Evolutionary conservation across 2,329 filamentous ascomycete species (phyloP), one percentile per base, ranked within the genome.

Genomic region (Pyrenophora graminea): DNA sequence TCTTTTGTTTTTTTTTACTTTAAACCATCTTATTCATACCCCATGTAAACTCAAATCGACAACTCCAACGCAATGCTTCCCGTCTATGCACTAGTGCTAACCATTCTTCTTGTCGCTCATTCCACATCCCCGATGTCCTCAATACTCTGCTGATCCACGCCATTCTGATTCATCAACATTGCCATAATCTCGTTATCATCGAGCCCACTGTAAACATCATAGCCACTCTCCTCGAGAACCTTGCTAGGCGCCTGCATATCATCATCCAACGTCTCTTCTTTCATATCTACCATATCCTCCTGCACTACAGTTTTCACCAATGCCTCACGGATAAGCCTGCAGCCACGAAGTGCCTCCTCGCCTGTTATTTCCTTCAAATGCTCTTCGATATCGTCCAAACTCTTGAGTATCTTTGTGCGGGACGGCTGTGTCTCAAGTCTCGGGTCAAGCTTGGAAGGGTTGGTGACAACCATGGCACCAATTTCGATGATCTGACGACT

Each of bases 401-500:
- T 59, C 40, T 41, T 53, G 40, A 64, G 9, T 0, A 56, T 52
- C 10, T 43, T 37, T 5, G 10, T 45, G 3, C 9, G 30, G 6
- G 10, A 8, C 32, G 30, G 38, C 18, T 9, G 2, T 15, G 32
- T 17, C 27, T 48, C 31, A 21, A 56, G 33, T 9, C 31, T 39
- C 9, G 52, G 45, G 18, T 53, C 48, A 17, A 58, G 18, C 13
- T 40, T 45, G 2, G 17, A 23, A 4, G 39, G 50, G 4, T 53
- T 55, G 19, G 61, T 21, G 13, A 67, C 64, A 23, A 57, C 59
- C 53, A 71, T 59, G 3, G 67, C 66, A 7, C 69, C 69, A 12
- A 72, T 60, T 39, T 72, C 62, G 32, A 72, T 67, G 19, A 72
- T 54, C 12, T 55, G 56, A 6, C 43, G 40, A 41, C 68, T 70